Conservation (phyloP, 75 land plant genomes). For the Pinus tabuliformis region DNA sequence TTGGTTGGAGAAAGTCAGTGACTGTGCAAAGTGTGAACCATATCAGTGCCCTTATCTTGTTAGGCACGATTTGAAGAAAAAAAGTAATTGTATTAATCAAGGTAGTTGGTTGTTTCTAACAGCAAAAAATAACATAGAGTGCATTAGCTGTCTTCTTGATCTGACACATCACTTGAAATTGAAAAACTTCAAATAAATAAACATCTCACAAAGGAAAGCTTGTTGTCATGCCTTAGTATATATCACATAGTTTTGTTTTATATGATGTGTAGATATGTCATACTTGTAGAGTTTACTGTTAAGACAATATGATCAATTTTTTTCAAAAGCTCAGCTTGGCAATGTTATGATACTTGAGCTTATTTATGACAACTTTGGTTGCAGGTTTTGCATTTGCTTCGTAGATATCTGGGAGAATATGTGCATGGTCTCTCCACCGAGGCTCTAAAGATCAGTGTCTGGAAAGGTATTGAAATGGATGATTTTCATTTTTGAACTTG, state of each 20-base stretch:
- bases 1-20: too few relatives aligned
- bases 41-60: too few relatives aligned
- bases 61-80: too few relatives aligned
- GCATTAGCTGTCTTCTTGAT: neutral
- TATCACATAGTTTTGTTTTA: neutral
- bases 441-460: constrained; percentile 92
- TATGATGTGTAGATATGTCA: neutral
- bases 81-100: neutral
- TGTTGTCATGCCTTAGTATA: neutral
- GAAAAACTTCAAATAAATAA: neutral
- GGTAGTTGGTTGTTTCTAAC: neutral
- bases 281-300: neutral
- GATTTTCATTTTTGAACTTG: neutral
- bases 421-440: constrained; percentile 90
- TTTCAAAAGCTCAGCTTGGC: neutral
- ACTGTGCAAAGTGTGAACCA: too few relatives aligned
- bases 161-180: neutral
- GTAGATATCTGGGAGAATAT: constrained; percentile 90
- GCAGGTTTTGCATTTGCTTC: constrained; percentile 90
- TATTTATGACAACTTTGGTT: constrained; percentile 4
- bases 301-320: neutral
- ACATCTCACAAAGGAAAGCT: too few relatives aligned
- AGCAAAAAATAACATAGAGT: neutral
- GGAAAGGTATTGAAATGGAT: constrained; percentile 66
- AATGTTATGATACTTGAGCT: neutral